Evolutionary conservation across 2,329 filamentous ascomycete genomes (phyloP).

Genomic region (Podosphaera xanthii): DNA sequence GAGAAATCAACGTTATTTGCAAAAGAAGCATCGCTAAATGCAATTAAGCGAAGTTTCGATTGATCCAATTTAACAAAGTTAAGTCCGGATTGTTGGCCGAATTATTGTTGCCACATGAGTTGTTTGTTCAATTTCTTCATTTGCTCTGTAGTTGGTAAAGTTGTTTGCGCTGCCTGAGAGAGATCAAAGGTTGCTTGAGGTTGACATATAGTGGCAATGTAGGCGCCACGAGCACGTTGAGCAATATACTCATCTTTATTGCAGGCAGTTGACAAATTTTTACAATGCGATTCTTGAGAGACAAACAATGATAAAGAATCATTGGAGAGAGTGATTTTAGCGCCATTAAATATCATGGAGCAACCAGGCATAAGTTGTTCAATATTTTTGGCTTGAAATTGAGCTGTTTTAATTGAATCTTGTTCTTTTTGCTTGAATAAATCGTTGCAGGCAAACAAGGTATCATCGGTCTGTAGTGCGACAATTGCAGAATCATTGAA

Average conservation of each 20-base stretch:
- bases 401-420: background rate
- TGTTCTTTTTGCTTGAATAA: background rate
- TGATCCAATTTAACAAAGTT: background rate
- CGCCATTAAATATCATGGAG: conserved; percentile 2
- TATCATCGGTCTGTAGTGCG: conserved; percentile 3
- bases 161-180: background rate
- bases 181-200: background rate
- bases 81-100: background rate
- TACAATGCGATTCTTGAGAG: background rate
- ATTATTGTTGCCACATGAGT: background rate
- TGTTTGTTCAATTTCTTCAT: background rate
- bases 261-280: background rate
- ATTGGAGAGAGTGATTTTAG: background rate
- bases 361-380: background rate
- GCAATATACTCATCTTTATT: background rate
- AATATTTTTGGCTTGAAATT: background rate
- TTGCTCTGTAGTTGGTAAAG: background rate
- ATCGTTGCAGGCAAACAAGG: background rate
- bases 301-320: background rate
- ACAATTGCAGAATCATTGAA: conserved; percentile 2
- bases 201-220: background rate
- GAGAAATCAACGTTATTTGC: background rate
- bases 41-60: background rate
- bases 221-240: background rate
- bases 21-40: background rate